These are phyloP conservation scores for Cupressus sempervirens DNA, from an alignment of 75 land plant species.

Conservation along the genomic window DNA sequence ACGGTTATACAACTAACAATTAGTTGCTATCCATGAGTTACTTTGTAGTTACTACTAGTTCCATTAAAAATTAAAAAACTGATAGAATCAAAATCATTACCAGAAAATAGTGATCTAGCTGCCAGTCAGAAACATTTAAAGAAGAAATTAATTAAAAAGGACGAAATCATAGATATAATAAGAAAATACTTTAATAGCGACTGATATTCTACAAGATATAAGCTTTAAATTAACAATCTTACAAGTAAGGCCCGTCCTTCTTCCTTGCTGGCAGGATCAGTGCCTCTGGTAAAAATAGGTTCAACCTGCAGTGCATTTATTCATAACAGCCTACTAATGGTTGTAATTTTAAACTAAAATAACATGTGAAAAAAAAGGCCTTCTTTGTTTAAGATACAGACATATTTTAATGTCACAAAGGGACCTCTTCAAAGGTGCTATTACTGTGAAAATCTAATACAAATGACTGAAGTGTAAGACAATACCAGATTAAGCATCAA, in stretches of 20 bases:
- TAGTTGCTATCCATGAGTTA: not conserved
- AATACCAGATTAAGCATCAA: constrained; percentile 95
- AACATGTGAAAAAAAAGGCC: not conserved
- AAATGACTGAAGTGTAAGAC: not conserved
- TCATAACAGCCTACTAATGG: not conserved
- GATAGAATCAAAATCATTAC: not conserved
- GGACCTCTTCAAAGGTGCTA: not conserved
- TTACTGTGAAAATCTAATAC: constrained; percentile 7
- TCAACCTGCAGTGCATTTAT: constrained; percentile 57
- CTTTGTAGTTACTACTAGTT: not conserved
- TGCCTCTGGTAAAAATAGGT: constrained; percentile 87
- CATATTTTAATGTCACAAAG: not conserved
- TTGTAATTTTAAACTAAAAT: not conserved
- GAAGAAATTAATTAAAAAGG: not conserved
- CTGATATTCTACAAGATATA: not conserved
- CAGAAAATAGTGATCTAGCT: not conserved
- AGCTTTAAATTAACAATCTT: constrained; percentile 4
- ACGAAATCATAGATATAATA: not conserved
- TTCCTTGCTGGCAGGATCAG: constrained; percentile 78
- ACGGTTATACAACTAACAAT: not conserved
- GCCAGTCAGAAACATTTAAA: not conserved
- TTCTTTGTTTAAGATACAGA: not conserved
- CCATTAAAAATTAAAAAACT: not conserved
- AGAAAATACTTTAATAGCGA: not conserved
- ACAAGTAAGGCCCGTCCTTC: constrained; percentile 91